Evolutionary conservation across 2,329 filamentous ascomycete genomes (phyloP).

Genomic region (Calonectria henricotiae): DNA sequence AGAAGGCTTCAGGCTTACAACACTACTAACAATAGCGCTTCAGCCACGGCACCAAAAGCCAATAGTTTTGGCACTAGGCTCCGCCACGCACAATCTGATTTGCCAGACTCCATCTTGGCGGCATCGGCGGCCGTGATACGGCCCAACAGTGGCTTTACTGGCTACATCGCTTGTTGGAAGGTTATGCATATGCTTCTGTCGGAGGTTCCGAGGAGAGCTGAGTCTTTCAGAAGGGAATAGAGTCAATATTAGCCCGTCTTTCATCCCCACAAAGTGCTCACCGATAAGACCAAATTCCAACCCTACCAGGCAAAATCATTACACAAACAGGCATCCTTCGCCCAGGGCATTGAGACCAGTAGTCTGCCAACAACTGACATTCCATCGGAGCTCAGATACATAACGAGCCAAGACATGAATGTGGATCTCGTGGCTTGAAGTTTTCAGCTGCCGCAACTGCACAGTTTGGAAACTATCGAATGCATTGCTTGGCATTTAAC

Average conservation of each 20-base stretch:
- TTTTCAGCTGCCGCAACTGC: not conserved
- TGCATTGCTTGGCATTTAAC: not conserved
- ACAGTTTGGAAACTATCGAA: slow-evolving; percentile 5
- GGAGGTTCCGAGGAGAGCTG: not conserved
- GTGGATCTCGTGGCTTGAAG: not conserved
- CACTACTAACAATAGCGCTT: not conserved
- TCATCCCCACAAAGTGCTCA: not conserved
- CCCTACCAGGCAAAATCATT: not conserved
- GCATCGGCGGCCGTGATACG: not conserved
- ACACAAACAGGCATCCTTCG: not conserved
- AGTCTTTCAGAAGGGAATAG: not conserved
- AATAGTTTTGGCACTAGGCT: not conserved
- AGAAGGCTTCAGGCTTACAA: not conserved
- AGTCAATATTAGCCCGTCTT: not conserved
- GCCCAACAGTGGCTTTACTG: not conserved
- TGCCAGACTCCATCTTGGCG: not conserved
- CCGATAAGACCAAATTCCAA: not conserved
- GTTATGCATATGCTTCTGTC: slow-evolving; percentile 8
- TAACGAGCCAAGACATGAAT: not conserved
- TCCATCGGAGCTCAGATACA: not conserved
- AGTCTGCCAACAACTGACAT: not conserved
- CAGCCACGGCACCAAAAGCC: not conserved
- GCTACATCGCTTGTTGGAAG: not conserved
- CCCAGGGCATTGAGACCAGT: not conserved
- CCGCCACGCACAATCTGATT: not conserved